Conservation (phyloP, 2,329 filamentous ascomycete species). For the Dactylonectria macrodidyma region DNA sequence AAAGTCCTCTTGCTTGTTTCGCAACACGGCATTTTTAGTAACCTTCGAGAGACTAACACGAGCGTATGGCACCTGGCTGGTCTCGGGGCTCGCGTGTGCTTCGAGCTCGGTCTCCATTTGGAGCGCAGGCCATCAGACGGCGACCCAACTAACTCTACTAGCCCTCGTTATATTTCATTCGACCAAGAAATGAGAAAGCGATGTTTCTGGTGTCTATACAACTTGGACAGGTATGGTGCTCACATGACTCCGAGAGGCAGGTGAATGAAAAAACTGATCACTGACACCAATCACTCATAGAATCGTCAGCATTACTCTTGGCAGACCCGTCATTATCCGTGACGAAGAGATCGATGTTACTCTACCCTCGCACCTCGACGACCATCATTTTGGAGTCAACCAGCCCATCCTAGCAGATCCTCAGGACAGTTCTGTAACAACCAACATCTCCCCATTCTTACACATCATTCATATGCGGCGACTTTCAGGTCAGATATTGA, state of each 20-base stretch:
- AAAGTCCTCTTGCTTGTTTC: slow-evolving; percentile 14
- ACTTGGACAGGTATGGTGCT: slow-evolving; percentile 15
- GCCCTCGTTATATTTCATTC: background rate
- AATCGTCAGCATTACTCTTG: slow-evolving; percentile 25
- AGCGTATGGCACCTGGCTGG: slow-evolving; percentile 26
- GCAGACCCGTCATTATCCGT: slow-evolving; percentile 20
- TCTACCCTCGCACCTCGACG: slow-evolving; percentile 23
- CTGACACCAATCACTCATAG: background rate
- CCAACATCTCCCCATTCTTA: slow-evolving; percentile 12
- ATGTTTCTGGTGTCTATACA: slow-evolving; percentile 29
- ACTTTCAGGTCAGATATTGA: slow-evolving; percentile 24
- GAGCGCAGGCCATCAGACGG: background rate
- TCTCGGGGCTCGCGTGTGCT: slow-evolving; percentile 24
- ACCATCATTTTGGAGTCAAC: slow-evolving; percentile 8
- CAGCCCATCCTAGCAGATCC: background rate
- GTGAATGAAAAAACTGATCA: too few relatives aligned
- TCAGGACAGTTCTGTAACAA: background rate
- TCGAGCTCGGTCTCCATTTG: slow-evolving; percentile 22
- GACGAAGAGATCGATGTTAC: slow-evolving; percentile 26
- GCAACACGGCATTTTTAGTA: slow-evolving; percentile 28
- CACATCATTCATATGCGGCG: slow-evolving; percentile 25
- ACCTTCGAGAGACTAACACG: slow-evolving; percentile 17
- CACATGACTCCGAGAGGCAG: background rate
- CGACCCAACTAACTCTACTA: background rate
- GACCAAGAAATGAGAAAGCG: slow-evolving; percentile 26